Base-by-base conservation (phyloP, 78 protist genomes). In the Dictyostelium intermedium region DNA sequence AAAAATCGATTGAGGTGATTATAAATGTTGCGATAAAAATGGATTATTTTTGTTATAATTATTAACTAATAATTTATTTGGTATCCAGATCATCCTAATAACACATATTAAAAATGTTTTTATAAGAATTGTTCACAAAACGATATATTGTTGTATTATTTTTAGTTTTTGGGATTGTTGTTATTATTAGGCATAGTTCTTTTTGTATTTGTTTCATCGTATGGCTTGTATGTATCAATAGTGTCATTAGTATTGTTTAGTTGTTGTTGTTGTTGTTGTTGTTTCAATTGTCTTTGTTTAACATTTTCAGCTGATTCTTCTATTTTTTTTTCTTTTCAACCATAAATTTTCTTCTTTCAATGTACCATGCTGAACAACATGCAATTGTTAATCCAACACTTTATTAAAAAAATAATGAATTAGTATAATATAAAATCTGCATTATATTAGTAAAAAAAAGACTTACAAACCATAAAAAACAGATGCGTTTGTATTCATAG, bases 41-140 rank as follows among this genome's bases (percentile, higher is more conserved):
- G 27, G 10, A 27, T 30, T 18, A 14, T 39, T 34, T 4, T 20
- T 73, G 16, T 14, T 74, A 35, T 5, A 35, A 35, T 34, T 73
- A 13, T 6, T n/a, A 20, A 18, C 35, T 45, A 80, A 80, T 30
- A 80, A 14, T 80, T 47, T 80, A 80, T 47, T 80, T 13, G 84
- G 84, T 47, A 80, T 80, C 84, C 84, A 80, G 30, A 80, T 47
- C 41, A 80, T 47, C 84, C 84, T 50, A 47, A 80, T 47, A 27
- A 80, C 23, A 30, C 14, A 30, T 11, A 80, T 80, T 35, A 39
- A 30, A 80, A 80, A 80, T 14, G 18, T 20, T 80, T 47, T 80
- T 80, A 47, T 80, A 80, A 5, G 84, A 80, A 80, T 80, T 14
- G 25, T 47, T 47, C 14, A 80, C 50, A 80, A 80, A 80, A 30